Evolutionary conservation across 2,329 filamentous ascomycete species (phyloP), one percentile per base, ranked within the genome.

Genomic region (Ophiosphaerella narmari): DNA sequence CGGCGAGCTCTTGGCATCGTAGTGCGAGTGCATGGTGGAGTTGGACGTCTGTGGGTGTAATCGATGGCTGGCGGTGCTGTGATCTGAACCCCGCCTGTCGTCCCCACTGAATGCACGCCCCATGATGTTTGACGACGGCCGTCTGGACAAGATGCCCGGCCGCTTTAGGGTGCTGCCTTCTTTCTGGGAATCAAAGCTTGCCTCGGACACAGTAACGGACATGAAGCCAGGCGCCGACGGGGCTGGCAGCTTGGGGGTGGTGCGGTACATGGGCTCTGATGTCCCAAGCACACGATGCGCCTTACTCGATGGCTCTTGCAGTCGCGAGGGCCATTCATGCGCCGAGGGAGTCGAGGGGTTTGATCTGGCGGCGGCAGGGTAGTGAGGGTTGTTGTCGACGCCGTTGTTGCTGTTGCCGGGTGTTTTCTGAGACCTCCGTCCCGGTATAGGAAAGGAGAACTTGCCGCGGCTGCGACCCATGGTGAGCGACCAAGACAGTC

Each of bases 11-110:
- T 71, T 66, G 29, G 75, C 57, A 44, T 78, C 75, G 62, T 78
- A 77, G 54, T 76, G 72, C 29, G 75, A 75, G 44, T 69, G 73
- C 59, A 76, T 63, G 31, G 74, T 76, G 8, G 70, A 72, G 46
- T 62, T 74, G 7, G 74, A 77, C 11, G 62, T 58, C 39, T 71
- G 62, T 14, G 65, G 60, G 14, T 65, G 59, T 36, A 74, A 48
- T 21, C 60, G 62, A 35, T 62, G 55, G 54, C 62, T 67, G 43
- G 61, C 41, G 12, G 65, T 60, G 45, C 67, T 73, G 47, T 61
- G 58, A 39, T 67, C 60, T 1, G 72, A 70, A 31, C 54, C 61
- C 6, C 57, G 59, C 9, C 60, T 60, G 6, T 57, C 63, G 36
- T 62, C 62, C 7, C 48, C 59, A 26, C 55, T 50, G 52, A 60